A percentile compares a stretch with the other conserved stretches of the same genome.
These are phyloP conservation scores for Aschersonia sp. DNA, from an alignment of 2,329 filamentous ascomycete genomes.

Conservation along the genomic window DNA sequence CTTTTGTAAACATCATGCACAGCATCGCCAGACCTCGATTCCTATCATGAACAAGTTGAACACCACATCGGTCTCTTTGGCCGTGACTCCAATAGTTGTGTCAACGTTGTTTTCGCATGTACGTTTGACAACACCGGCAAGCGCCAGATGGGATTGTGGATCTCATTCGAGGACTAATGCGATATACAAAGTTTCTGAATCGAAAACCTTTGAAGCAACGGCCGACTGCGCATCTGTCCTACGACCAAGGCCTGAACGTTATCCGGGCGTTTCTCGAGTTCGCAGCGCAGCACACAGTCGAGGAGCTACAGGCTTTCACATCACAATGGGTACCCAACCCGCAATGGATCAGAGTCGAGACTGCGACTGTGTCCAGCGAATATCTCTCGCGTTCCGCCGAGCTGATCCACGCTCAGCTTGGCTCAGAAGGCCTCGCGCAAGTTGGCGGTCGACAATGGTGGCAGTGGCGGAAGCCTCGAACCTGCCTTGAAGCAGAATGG, in stretches of 20 bases:
- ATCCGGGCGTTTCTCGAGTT: slow-evolving; percentile 76
- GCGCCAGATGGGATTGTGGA: no score
- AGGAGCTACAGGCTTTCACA: slow-evolving; percentile 86
- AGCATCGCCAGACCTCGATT: not conserved
- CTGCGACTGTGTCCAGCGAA: slow-evolving; percentile 48
- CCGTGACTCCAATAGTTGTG: slow-evolving; percentile 76
- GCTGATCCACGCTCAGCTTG: slow-evolving; percentile 59
- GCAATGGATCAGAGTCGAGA: slow-evolving; percentile 70
- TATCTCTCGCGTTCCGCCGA: slow-evolving; percentile 52
- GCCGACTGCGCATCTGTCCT: slow-evolving; percentile 81
- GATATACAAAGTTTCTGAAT: slow-evolving; percentile 58
- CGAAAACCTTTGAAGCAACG: slow-evolving; percentile 61
- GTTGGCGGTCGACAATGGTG: slow-evolving; percentile 80
- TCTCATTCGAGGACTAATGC: not conserved
- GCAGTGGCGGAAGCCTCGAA: slow-evolving; percentile 64
- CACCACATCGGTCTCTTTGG: slow-evolving; percentile 67
- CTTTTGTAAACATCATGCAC: not conserved
- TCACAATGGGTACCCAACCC: slow-evolving; percentile 83
- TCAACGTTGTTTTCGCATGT: slow-evolving; percentile 80
- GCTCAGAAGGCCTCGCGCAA: slow-evolving; percentile 54
- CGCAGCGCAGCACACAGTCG: slow-evolving; percentile 77
- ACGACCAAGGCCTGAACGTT: slow-evolving; percentile 81
- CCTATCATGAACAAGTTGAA: slow-evolving; percentile 42
- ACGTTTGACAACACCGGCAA: slow-evolving; percentile 17
- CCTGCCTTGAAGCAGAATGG: slow-evolving; percentile 71